Evolutionary conservation across 2,329 filamentous ascomycete species (phyloP), one percentile per base, ranked within the genome.

Genomic region (Sporothrix inflata): DNA sequence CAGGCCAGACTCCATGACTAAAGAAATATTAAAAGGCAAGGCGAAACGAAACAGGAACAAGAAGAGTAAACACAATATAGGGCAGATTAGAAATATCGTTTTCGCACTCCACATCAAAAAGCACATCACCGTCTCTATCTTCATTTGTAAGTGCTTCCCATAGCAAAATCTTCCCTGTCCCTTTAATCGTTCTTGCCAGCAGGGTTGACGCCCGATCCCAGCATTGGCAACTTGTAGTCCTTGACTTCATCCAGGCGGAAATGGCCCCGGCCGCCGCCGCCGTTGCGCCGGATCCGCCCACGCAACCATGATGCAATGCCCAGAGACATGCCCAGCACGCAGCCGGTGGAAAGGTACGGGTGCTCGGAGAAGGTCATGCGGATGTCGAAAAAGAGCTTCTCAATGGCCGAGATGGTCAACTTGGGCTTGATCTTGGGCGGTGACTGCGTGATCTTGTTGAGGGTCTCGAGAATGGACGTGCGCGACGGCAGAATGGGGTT

Each of bases 401-500:
- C 88, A 74, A 95, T 83, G 72, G 86, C 86, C 70, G 89, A 90
- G 73, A 92, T 90, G n/a, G 92, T 94, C 74, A 91, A 89, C 83
- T 95, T 96, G 42, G 91, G 85, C 78, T 88, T 87, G 80, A 97
- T 91, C 79, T 90, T 89, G 63, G 92, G 88, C 66, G 91, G 91
- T 66, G 87, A 88, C 30, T 88, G 84, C 11, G 92, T 88, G 74
- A 94, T 87, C 79, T 92, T 92, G 77, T 88, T 88, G 71, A 94
- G 85, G 16, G 94, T 97, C 82, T 97, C 94, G 74, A 97, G 89
- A 79, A 98, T 97, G 3, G 92, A 94, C 4, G 94, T 95, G 74
- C 96, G 91, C 34, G 92, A 96, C 70, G 94, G 91, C 76, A 94
- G 90, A 79, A 99, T 98, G 74, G 91, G 89, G 81, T 96, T 95